Percentiles rank a stretch among this genome's conserved stretches.
These are phyloP conservation scores for Backusella sp. DNA, from an alignment of 192 early-diverging fungal genomes.

Conservation along the genomic window DNA sequence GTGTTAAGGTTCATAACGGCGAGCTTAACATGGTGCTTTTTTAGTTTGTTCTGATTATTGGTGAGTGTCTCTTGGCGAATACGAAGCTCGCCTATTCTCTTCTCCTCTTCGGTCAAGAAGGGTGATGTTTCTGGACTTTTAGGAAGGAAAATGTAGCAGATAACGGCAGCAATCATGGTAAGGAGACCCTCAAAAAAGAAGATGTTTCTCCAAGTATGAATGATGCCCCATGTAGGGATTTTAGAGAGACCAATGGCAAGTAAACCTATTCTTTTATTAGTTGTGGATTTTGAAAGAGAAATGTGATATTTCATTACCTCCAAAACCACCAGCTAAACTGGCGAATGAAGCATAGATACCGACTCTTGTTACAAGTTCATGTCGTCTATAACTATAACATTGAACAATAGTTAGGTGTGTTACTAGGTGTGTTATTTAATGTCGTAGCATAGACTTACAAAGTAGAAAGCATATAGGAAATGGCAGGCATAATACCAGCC, in stretches of 20 bases:
- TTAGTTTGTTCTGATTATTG: constrained; percentile 32
- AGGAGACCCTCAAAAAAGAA: constrained; percentile 11
- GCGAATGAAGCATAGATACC: not conserved
- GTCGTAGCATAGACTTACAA: not conserved
- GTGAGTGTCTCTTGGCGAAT: constrained; percentile 40
- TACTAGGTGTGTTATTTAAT: no score
- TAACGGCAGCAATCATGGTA: constrained; percentile 8
- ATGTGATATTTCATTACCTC: not conserved
- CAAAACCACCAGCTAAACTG: not conserved
- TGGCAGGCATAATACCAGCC: constrained; percentile 14
- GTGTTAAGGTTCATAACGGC: not conserved
- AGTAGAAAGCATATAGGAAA: constrained; percentile 12
- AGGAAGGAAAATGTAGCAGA: constrained; percentile 38
- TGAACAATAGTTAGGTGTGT: no score
- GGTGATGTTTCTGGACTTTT: constrained; percentile 38
- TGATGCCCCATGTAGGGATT: constrained; percentile 11
- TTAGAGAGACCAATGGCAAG: not conserved
- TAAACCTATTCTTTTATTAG: not conserved
- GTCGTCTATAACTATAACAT: not conserved
- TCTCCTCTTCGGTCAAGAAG: constrained; percentile 39
- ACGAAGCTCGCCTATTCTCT: constrained; percentile 31
- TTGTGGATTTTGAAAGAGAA: no score
- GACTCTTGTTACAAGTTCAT: not conserved
- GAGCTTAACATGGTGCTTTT: constrained; percentile 38
- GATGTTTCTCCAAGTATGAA: constrained; percentile 15